A percentile compares a stretch with the other conserved stretches of the same genome.
phyloP scores from a whole-genome alignment of 1,139 yeast species.

The Arxiozyma heterogenica region DNA sequence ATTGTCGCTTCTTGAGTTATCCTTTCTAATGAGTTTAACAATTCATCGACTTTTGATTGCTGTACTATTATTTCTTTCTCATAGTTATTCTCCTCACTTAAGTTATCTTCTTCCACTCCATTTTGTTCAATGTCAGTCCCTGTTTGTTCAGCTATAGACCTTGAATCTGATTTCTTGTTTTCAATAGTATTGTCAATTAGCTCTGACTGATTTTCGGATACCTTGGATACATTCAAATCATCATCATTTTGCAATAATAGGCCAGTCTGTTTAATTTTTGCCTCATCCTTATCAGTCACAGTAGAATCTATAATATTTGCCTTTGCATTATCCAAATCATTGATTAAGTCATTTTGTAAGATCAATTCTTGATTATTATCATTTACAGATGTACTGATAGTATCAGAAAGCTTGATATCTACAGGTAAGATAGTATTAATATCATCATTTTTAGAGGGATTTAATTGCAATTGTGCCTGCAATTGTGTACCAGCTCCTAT shows the following conservation, averaged over 20 bases:
- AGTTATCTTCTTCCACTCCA: constrained; percentile 22
- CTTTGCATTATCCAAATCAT: neutral
- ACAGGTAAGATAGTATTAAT: neutral
- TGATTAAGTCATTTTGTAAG: neutral
- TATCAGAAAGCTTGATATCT: neutral
- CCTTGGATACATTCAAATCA: neutral
- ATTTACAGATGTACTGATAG: neutral
- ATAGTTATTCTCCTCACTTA: constrained; percentile 10
- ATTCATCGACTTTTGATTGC: constrained; percentile 6
- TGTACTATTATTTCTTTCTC: constrained; percentile 4
- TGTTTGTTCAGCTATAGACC: neutral
- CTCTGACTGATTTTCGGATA: no score
- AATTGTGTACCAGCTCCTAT: constrained; percentile 27
- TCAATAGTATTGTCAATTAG: neutral
- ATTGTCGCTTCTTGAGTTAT: constrained; percentile 46
- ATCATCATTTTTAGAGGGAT: neutral
- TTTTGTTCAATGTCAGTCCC: constrained; percentile 7
- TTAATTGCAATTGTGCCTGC: constrained; percentile 13
- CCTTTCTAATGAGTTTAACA: constrained; percentile 28
- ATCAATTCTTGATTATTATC: neutral
- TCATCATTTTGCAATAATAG: neutral
- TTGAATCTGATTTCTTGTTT: neutral
- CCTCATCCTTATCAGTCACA: neutral
- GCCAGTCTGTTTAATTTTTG: neutral
- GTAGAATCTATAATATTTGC: neutral